Conservation (phyloP, 1,284 basidiomycete species). For the Flammula alnicola region DNA sequence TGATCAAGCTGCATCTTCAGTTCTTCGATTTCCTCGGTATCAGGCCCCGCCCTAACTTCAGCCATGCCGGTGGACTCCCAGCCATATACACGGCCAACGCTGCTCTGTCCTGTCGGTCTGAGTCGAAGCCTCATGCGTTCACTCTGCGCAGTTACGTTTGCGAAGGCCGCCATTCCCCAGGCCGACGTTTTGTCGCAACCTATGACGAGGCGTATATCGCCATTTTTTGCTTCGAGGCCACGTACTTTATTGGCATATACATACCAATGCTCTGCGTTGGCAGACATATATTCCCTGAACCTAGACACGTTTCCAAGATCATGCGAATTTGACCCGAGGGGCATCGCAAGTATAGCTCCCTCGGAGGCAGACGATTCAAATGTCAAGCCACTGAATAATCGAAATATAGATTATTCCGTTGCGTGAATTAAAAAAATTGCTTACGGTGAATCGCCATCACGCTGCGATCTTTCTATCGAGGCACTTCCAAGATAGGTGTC, state of each 20-base stretch:
- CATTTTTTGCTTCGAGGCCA: constrained; percentile 16
- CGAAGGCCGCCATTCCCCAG: constrained; percentile 25
- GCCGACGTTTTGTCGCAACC: constrained; percentile 25
- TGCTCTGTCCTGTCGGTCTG: neutral
- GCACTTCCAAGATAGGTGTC: constrained; percentile 15
- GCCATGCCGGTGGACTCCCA: too few species aligned
- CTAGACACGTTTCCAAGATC: constrained; percentile 2
- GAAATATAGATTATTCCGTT: neutral
- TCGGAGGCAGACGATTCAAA: constrained; percentile 12
- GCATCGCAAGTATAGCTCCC: constrained; percentile 16
- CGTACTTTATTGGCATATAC: constrained; percentile 14
- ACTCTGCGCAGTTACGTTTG: neutral
- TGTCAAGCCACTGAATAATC: constrained; percentile 5
- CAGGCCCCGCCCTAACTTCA: too few species aligned
- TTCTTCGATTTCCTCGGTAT: too few species aligned
- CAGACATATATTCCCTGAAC: constrained; percentile 16
- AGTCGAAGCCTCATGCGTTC: constrained; percentile 2
- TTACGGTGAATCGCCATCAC: neutral
- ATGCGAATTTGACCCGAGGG: constrained; percentile 6
- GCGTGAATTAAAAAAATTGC: neutral
- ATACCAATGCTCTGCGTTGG: constrained; percentile 26
- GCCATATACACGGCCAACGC: neutral
- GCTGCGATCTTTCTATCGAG: constrained; percentile 5
- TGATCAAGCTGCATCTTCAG: too few species aligned
- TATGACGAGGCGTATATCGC: constrained; percentile 27